A percentile compares a stretch with the other conserved stretches of the same genome.
Conservation (phyloP, 768 basidiomycete species). For the Flagelloscypha sp. region DNA sequence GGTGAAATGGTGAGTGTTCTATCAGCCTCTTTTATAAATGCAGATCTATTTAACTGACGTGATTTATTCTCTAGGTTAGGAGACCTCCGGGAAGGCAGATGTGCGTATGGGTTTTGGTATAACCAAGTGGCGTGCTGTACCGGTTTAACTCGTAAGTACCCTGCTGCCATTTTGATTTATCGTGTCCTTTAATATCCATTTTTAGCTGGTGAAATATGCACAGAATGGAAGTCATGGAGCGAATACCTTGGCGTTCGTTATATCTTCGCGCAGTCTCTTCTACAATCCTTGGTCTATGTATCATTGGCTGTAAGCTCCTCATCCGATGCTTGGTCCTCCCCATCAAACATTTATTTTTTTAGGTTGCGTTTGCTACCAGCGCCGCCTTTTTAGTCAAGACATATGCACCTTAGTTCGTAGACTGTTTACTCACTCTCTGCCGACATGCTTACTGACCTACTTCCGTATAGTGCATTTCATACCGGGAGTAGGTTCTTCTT, state of each 20-base stretch:
- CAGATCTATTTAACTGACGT: no score
- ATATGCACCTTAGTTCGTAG: constrained; percentile 75
- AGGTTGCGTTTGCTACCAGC: constrained; percentile 57
- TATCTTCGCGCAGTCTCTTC: constrained; percentile 51
- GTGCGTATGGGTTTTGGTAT: constrained; percentile 62
- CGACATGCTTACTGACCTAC: no score
- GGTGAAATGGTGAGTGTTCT: constrained; percentile 56
- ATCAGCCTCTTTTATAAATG: no score
- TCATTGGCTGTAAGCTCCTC: constrained; percentile 45
- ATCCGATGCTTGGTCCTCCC: neutral
- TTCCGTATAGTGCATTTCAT: constrained; percentile 75
- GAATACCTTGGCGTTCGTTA: constrained; percentile 44
- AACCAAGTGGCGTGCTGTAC: constrained; percentile 66
- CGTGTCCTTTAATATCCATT: constrained; percentile 5
- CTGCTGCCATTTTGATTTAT: neutral
- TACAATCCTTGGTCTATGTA: constrained; percentile 61
- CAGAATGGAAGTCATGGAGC: constrained; percentile 64
- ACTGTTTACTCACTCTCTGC: no score
- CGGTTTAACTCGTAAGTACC: constrained; percentile 48
- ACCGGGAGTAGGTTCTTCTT: constrained; percentile 58
- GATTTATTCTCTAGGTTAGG: constrained; percentile 43
- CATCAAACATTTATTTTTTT: constrained; percentile 4
- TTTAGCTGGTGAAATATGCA: constrained; percentile 58
- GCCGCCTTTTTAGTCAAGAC: constrained; percentile 54
- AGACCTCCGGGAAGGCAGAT: constrained; percentile 62